Base-by-base conservation (phyloP, 148 eudicot species). In the Silene conica region DNA sequence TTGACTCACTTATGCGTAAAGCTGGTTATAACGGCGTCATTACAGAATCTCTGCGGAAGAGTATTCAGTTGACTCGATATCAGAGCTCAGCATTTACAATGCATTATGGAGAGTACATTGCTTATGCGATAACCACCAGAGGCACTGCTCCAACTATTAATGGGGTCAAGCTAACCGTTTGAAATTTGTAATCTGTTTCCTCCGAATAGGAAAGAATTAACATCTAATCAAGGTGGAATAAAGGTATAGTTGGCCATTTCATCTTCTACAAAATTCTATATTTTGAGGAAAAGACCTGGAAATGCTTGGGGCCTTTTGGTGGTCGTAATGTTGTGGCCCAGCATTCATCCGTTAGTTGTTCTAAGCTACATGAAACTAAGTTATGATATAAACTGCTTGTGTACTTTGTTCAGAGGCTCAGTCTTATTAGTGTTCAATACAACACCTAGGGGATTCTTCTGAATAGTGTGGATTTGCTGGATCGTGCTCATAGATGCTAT, bases 1-100 rank as follows among this genome's bases (percentile, higher is more conserved):
- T 95, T 6, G 92, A 92, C 78, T 95, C 99, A 16, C 74, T 95
- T 52, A 82, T 95, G 26, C 82, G 96, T 38, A 95, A 95, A 76
- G 86, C 98, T 0, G 98, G 96, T 71, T 92, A 84, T 75, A 84
- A 83, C 50, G 96, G 97, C 26, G 20, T 82, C 70, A 88, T 95
- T 19, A 88, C 87, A 2, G 98, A 88, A 64, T 80, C 91, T 57
- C 68, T 95, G 21, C 78, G 98, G 59, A 85, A 87, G 76, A 79
- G 84, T 70, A 89, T 95, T 60, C 81, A 69, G 7, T 79, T 92
- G 74, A 95, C 98, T 60, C 96, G 97, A 41, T 95, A 95, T 67
- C 90, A 95, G 82, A 92, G 97, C 78, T 88, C 97, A 1, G 67
- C 87, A 78, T 90, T 82, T 52, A 88, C 93, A 41, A 85, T 95